Percentiles rank a stretch among this genome's conserved stretches.
phyloP scores from a whole-genome alignment of 768 basidiomycete genomes.

The Tricholoma flavovirens region DNA sequence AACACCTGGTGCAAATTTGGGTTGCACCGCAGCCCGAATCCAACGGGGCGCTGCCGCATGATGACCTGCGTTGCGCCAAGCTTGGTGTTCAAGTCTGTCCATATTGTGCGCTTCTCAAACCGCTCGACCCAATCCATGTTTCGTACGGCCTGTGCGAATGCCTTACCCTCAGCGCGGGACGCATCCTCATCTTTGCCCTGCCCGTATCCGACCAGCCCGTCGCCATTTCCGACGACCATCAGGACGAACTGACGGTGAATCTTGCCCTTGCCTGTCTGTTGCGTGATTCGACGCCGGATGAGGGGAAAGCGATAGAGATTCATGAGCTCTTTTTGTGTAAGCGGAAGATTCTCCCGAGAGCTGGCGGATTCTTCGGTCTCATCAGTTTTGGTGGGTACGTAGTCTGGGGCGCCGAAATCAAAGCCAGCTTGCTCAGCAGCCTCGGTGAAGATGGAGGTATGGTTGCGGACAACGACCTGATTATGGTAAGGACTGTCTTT shows the following conservation, averaged over 20 bases:
- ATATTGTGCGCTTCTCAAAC: constrained; percentile 94
- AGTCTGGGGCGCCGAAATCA: constrained; percentile 25
- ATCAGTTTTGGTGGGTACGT: constrained; percentile 21
- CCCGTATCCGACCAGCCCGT: constrained; percentile 79
- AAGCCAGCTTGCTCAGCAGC: constrained; percentile 29
- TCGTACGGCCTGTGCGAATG: constrained; percentile 65
- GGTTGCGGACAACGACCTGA: constrained; percentile 63
- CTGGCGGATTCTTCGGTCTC: constrained; percentile 26
- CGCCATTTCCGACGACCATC: constrained; percentile 75
- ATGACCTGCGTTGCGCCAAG: constrained; percentile 78
- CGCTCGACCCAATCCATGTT: constrained; percentile 91
- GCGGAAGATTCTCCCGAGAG: constrained; percentile 21
- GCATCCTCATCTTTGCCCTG: constrained; percentile 68
- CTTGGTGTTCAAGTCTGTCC: constrained; percentile 84
- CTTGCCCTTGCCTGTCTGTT: constrained; percentile 95
- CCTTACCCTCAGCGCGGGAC: constrained; percentile 47
- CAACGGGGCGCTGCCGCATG: constrained; percentile 77
- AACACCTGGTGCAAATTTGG: constrained; percentile 85
- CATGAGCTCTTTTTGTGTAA: constrained; percentile 12
- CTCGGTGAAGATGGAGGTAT: constrained; percentile 58
- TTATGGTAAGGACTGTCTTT: constrained; percentile 50
- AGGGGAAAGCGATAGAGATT: constrained; percentile 38
- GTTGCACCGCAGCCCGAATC: constrained; percentile 89
- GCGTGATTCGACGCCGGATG: constrained; percentile 56
- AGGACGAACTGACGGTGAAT: constrained; percentile 57